Evolutionary conservation across 192 early-diverging fungal species (phyloP), one percentile per base, ranked within the genome.

Genomic region (Powellomyces hirtus): DNA sequence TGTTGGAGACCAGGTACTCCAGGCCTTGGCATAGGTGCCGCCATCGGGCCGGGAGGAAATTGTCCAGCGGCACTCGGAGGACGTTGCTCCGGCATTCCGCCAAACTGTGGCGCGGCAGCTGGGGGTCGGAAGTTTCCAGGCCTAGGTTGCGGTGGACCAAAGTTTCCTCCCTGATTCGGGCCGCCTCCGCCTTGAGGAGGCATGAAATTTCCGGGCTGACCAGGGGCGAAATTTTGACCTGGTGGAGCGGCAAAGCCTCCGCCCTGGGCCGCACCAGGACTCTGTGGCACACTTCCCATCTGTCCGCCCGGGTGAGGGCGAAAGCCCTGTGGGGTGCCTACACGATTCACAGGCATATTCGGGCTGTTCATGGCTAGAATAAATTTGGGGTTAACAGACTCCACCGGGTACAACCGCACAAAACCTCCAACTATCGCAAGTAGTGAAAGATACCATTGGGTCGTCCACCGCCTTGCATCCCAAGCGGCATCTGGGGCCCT

Each of bases 111-210:
- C 18, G 14, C 29, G 53, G 27, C 53, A 22, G 53, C 27, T 2
- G 46, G 46, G 33, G 53, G 53, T 16, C 53, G 53, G 16, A 56
- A 56, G 29, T 56, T 56, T 4, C 53, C 53, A 18, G 53, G 53
- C 18, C 53, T 56, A 2, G 31, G 29, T 29, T 30, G 6, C 26
- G 53, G 20, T 4, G 26, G 2, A 30, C 53, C 53, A 34, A 56
- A 34, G 31, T 27, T 27, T 4, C 29, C 53, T 13, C 40, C n/a
- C 40, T 42, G 40, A 42, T 42, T 42, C 40, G n/a, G n/a, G 40
- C 11, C 40, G 40, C 40, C 40, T 13, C 40, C 40, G n/a, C n/a
- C n/a, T n/a, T n/a, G n/a, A n/a, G n/a, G n/a, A n/a, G n/a, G n/a
- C n/a, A n/a, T n/a, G n/a, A n/a, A n/a, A n/a, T n/a, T n/a, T n/a